Evolutionary conservation across 805 yeast species (phyloP), one percentile per base, ranked within the genome.

Genomic region (Yarrowia porcina): DNA sequence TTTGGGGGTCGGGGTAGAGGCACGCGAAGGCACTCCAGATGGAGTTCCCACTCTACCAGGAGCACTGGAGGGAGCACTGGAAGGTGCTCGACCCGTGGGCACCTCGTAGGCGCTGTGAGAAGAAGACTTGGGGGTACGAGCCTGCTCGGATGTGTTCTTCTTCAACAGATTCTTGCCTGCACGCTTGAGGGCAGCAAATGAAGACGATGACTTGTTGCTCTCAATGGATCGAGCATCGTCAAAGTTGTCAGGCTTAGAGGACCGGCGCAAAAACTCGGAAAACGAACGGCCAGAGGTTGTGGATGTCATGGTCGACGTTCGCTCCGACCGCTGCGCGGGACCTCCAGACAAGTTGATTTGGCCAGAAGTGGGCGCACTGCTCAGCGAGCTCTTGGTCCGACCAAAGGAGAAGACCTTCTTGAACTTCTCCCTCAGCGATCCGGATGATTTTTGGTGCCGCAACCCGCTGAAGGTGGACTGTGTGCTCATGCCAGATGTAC

Each of bases 371-470:
- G 59, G 59, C 9, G 36, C 33, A 25, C 17, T 52, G 33, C 62
- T 21, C 18, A 33, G 20, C 15, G 33, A 20, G 25, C 30, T 27
- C 42, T 25, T 30, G 25, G n/a, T 3, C 7, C 28, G 36, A 21
- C 64, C 41, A 15, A 41, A 35, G 7, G 61, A 56, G 11, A 56
- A 39, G 17, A 56, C 49, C 49, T 41, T 56, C 13, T 56, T 56
- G 61, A 56, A 41, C 38, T 32, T 56, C 4, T 39, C 61, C 1
- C 49, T 35, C n/a, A 52, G 44, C 33, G 59, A 52, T 7, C 44
- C 23, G 2, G 59, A 52, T 35, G 59, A 52, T 44, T 36, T 35
- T 17, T 52, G 59, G 23, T 23, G 59, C 11, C 59, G 42, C 59
- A 52, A 25, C 2, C 59, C 59, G 25, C 32, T n/a, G 20, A 25